These are phyloP conservation scores for Leucosporidium yakuticum DNA, from an alignment of 768 basidiomycete species.

Conservation along the genomic window DNA sequence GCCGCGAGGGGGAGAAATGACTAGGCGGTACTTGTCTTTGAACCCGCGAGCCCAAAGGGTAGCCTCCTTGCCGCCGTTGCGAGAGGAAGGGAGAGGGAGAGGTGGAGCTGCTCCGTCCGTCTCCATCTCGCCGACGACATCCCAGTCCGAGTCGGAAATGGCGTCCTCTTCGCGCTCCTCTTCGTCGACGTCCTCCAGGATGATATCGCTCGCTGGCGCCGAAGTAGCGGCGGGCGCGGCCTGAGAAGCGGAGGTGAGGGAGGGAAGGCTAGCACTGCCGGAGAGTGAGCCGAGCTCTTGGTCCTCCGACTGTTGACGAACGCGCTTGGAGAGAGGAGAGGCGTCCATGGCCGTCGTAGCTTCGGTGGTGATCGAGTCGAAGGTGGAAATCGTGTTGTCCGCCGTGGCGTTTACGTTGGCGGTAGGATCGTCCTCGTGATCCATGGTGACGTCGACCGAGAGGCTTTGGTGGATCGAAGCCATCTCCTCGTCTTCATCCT, in stretches of 20 bases:
- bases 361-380: slow-evolving; percentile 50
- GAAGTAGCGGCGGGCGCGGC: not conserved
- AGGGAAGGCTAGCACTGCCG: not conserved
- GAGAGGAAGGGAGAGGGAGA: slow-evolving; percentile 37
- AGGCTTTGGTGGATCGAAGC: not conserved
- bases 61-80: slow-evolving; percentile 57
- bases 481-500: not conserved
- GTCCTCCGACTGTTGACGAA: slow-evolving; percentile 3
- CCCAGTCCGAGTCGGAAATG: slow-evolving; percentile 65
- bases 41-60: slow-evolving; percentile 87
- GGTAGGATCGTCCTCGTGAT: not conserved
- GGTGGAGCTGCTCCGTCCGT: slow-evolving; percentile 60
- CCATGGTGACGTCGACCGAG: not conserved
- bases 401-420: not conserved
- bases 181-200: slow-evolving; percentile 46
- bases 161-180: slow-evolving; percentile 58
- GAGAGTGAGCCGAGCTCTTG: slow-evolving; percentile 21
- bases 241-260: not conserved
- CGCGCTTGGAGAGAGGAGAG: slow-evolving; percentile 27
- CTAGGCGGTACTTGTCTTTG: slow-evolving; percentile 73
- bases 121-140: slow-evolving; percentile 67
- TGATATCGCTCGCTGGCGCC: not conserved
- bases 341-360: slow-evolving; percentile 47
- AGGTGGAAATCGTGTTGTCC: slow-evolving; percentile 48
- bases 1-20: slow-evolving; percentile 13